These are phyloP conservation scores for Mucor lusitanicus DNA, from an alignment of 371 early-diverging fungal genomes.

Conservation along the genomic window DNA sequence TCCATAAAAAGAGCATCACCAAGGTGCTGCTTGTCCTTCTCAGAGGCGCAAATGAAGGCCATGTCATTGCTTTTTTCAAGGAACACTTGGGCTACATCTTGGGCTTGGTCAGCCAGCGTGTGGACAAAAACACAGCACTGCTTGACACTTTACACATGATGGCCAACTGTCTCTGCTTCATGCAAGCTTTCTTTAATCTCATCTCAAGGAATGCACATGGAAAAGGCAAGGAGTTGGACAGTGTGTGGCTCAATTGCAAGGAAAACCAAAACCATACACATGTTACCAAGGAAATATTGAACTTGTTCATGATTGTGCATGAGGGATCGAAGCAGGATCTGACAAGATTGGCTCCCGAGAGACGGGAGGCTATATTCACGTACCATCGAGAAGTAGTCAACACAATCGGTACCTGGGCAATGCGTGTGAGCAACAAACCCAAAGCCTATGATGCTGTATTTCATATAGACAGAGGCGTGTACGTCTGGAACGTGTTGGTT, in stretches of 20 bases:
- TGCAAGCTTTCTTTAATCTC: slow-evolving; percentile 50
- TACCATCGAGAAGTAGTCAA: slow-evolving; percentile 68
- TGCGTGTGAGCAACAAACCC: slow-evolving; percentile 52
- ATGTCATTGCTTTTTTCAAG: slow-evolving; percentile 52
- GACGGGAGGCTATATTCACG: neutral
- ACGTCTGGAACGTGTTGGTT: slow-evolving; percentile 59
- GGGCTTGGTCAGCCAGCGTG: slow-evolving; percentile 21
- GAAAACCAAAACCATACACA: neutral
- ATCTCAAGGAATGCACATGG: neutral
- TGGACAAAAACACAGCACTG: neutral
- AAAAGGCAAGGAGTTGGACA: neutral
- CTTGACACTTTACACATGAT: slow-evolving; percentile 12
- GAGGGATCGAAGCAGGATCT: neutral
- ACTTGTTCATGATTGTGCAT: neutral
- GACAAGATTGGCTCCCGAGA: neutral
- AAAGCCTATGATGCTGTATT: slow-evolving; percentile 51
- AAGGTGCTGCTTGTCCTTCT: slow-evolving; percentile 52
- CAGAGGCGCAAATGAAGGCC: slow-evolving; percentile 32
- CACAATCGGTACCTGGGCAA: slow-evolving; percentile 55
- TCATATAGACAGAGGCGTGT: slow-evolving; percentile 41
- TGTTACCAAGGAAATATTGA: neutral
- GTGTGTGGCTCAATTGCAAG: neutral
- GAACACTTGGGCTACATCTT: slow-evolving; percentile 54
- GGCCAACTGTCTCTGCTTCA: slow-evolving; percentile 44
- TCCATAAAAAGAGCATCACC: slow-evolving; percentile 47